These are phyloP conservation scores for Leccinum disarticulatum DNA, from an alignment of 768 basidiomycete species.

Conservation along the genomic window DNA sequence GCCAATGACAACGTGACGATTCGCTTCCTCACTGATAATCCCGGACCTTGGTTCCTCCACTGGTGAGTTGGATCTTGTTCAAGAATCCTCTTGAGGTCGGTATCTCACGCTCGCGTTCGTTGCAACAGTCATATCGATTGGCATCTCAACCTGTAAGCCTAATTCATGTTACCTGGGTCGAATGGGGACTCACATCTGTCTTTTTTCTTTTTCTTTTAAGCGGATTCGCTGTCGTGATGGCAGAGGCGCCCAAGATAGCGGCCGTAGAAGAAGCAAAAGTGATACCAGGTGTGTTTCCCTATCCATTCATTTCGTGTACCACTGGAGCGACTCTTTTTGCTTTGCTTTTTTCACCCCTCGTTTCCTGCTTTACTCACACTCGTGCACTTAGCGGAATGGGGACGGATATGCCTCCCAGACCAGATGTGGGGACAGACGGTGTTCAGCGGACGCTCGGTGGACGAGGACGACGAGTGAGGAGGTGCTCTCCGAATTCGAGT, in stretches of 20 bases:
- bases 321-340: background rate
- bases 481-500: background rate
- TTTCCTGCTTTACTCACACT: background rate
- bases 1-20: constrained; percentile 49
- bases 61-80: constrained; percentile 28
- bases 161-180: background rate
- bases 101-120: background rate
- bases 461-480: background rate
- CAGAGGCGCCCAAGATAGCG: constrained; percentile 17
- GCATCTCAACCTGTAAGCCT: constrained; percentile 28
- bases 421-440: constrained; percentile 3
- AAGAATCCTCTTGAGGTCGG: background rate
- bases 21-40: constrained; percentile 63
- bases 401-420: constrained; percentile 12
- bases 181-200: constrained; percentile 17
- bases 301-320: background rate
- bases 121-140: constrained; percentile 29
- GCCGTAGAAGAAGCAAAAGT: constrained; percentile 8
- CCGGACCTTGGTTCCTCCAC: constrained; percentile 60
- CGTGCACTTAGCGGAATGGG: constrained; percentile 22
- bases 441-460: background rate
- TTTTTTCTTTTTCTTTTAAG: constrained; percentile 4
- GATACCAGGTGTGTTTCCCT: constrained; percentile 20
- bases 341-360: background rate
- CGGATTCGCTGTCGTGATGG: constrained; percentile 33